Percentiles rank a stretch among this genome's conserved stretches.
Evolutionary conservation across 306 rosid genomes (phyloP).

Genomic region (Quillaja saponaria): DNA sequence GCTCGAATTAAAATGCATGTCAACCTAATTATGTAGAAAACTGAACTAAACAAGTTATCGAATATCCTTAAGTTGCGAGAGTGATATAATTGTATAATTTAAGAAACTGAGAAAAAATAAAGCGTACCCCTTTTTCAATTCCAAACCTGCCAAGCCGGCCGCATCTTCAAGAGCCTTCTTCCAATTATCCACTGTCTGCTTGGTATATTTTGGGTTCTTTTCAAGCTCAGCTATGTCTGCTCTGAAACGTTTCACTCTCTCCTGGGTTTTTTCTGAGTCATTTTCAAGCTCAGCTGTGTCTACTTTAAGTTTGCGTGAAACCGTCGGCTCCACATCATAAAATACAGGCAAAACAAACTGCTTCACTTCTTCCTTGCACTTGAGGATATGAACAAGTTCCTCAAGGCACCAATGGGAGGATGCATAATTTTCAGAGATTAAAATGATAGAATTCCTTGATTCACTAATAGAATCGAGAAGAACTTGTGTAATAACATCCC

Average conservation of each 20-base stretch:
- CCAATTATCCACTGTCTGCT: neutral
- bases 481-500: neutral
- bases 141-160: too few species aligned
- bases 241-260: neutral
- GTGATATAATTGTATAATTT: too few species aligned
- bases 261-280: too few species aligned
- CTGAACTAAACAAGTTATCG: too few species aligned
- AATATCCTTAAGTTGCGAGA: too few species aligned
- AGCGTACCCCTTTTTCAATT: too few species aligned
- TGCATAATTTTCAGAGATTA: neutral
- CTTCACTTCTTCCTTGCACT: neutral
- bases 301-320: neutral
- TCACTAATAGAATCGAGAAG: neutral
- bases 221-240: neutral
- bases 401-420: neutral
- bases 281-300: too few species aligned
- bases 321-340: slow-evolving; percentile 7
- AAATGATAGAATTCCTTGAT: slow-evolving; percentile 17
- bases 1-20: too few species aligned
- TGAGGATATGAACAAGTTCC: neutral
- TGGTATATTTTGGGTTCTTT: neutral
- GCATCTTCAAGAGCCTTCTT: neutral
- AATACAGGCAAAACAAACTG: slow-evolving; percentile 20
- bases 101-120: too few species aligned
- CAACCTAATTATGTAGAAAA: too few species aligned